Evolutionary conservation across 768 basidiomycete species (phyloP), one percentile per base, ranked within the genome.

Genomic region (Mycena maculata): DNA sequence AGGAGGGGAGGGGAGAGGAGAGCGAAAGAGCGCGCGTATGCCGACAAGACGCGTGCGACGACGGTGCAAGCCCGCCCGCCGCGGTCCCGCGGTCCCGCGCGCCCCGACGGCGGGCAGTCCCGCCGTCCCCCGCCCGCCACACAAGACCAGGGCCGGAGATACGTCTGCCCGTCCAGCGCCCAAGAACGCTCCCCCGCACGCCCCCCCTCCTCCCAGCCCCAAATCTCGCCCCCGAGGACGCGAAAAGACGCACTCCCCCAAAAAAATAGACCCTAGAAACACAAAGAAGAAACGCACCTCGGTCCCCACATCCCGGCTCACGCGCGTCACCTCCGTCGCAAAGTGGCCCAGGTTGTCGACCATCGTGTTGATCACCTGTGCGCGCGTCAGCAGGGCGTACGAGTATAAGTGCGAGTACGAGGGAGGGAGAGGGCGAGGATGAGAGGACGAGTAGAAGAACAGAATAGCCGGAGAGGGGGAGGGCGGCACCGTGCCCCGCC

Each of bases 301-400:
- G 16, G 69, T 71, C 39, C 69, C 90, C 73, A 91, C 90, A 72
- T 92, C 92, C 57, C 92, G 80, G 1, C 90, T 89, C 15, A 93
- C 92, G 63, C 90, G 84, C 16, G 88, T 90, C 48, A 92, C 90
- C 69, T 88, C 86, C 27, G 81, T 84, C 8, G 85, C 87, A 22
- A 88, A 78, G 7, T 83, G 85, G 3, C 84, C 86, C 15, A 88
- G 75, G 67, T 86, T 67, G 62, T 67, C 65, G 58, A 86, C 86
- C 86, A 88, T 88, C 23, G 83, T 82, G 69, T 89, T 89, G 76
- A 90, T 89, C 68, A 87, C 86, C 71, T 88, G 67, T 8, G 49
- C 1, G 45, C n/a, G n/a, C n/a, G n/a, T n/a, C 18, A 18, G 44
- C 15, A 18, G 31, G 33, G 53, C 18, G 33, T 25, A 18, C 18